These are phyloP conservation scores for Hevea brasiliensis DNA, from an alignment of 345 rosid species.

Conservation along the genomic window DNA sequence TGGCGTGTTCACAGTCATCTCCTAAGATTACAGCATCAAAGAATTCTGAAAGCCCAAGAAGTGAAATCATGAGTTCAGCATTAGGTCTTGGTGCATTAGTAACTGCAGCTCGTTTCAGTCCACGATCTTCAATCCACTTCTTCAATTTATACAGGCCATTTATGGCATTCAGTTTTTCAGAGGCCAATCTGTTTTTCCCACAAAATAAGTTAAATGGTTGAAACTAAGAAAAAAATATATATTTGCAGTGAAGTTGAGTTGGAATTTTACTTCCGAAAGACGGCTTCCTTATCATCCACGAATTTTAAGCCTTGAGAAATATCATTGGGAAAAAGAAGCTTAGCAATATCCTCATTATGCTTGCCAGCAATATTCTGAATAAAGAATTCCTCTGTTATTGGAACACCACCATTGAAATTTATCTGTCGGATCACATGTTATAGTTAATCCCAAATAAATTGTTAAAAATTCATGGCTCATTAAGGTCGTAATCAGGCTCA, in stretches of 20 bases:
- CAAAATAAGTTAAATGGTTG: neutral
- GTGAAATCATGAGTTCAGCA: conserved; percentile 84
- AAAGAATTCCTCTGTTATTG: conserved; percentile 76
- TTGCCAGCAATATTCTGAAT: conserved; percentile 67
- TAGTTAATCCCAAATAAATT: neutral
- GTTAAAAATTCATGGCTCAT: neutral
- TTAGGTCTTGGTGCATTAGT: conserved; percentile 85
- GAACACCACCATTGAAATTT: conserved; percentile 83
- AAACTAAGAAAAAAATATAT: neutral
- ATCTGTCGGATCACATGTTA: conserved; percentile 46
- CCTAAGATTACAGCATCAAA: conserved; percentile 74
- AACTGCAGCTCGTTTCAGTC: conserved; percentile 88
- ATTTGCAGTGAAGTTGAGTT: neutral
- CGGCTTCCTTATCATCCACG: conserved; percentile 74
- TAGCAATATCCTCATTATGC: conserved; percentile 77
- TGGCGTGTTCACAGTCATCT: conserved; percentile 72
- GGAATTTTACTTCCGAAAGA: conserved; percentile 60
- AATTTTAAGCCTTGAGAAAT: conserved; percentile 58
- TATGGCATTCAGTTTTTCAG: conserved; percentile 57
- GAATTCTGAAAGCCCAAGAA: conserved; percentile 77
- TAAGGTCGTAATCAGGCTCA: neutral
- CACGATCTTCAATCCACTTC: conserved; percentile 84
- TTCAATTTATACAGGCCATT: conserved; percentile 66
- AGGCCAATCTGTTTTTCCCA: conserved; percentile 54
- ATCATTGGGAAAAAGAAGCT: conserved; percentile 64